Conservation (phyloP, 805 yeast species). For the Sporopachydermia quercuum region DNA sequence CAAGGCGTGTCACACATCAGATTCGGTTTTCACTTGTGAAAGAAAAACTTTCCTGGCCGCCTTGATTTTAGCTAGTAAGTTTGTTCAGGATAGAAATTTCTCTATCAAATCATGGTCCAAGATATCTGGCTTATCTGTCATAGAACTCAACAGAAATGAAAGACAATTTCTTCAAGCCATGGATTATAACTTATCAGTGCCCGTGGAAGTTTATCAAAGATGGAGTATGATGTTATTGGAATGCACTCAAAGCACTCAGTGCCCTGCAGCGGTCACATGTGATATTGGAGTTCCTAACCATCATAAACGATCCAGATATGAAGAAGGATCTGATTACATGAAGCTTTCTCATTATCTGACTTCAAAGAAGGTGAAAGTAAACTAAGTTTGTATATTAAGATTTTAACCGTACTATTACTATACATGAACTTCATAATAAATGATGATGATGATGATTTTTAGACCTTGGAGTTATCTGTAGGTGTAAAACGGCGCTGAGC, state of each 20-base stretch:
- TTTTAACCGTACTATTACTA: too few species aligned
- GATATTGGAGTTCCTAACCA: too few species aligned
- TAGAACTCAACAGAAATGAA: constrained; percentile 40
- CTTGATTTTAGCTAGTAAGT: constrained; percentile 59
- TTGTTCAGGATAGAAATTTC: constrained; percentile 57
- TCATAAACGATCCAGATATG: too few species aligned
- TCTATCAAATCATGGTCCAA: constrained; percentile 59
- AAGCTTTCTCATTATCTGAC: too few species aligned
- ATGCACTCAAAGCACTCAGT: not conserved
- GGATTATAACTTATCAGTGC: constrained; percentile 42
- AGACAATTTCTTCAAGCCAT: constrained; percentile 33
- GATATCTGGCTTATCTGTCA: constrained; percentile 46
- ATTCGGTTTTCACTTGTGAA: constrained; percentile 9
- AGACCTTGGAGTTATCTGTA: too few species aligned
- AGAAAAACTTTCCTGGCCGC: constrained; percentile 51
- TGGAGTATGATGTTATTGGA: constrained; percentile 16
- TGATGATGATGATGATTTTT: too few species aligned
- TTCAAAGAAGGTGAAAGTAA: too few species aligned
- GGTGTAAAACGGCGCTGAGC: too few species aligned
- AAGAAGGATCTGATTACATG: too few species aligned
- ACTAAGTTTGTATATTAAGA: too few species aligned
- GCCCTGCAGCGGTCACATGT: not conserved
- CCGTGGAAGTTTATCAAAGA: constrained; percentile 29
- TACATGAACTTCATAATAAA: too few species aligned
- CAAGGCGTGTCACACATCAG: constrained; percentile 5